These are phyloP conservation scores for Ogataea hybrid DNA, from an alignment of 1,139 yeast genomes.

Conservation along the genomic window DNA sequence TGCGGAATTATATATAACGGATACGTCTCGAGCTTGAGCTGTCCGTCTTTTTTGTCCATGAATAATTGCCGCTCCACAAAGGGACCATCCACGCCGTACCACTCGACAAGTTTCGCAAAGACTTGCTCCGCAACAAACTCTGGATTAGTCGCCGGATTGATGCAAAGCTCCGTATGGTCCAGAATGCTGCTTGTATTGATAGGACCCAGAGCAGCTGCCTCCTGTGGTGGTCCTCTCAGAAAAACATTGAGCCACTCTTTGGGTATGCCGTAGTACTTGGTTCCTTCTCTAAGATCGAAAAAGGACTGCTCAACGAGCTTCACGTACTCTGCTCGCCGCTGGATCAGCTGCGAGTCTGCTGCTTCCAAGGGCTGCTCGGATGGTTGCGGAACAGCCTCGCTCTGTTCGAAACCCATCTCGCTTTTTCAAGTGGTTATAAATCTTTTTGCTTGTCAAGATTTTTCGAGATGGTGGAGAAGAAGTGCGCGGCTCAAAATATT, in stretches of 20 bases:
- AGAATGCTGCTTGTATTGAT: conserved; percentile 31
- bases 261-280: conserved; percentile 35
- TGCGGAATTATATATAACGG: conserved; percentile 55
- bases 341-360: conserved; percentile 8
- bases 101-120: conserved; percentile 43
- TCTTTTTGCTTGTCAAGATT: conserved; percentile 6
- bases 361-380: neutral
- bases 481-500: conserved; percentile 12
- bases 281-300: conserved; percentile 17
- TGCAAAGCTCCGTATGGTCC: conserved; percentile 19
- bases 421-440: neutral
- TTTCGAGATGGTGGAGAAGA: conserved; percentile 9
- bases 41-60: conserved; percentile 37
- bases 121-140: conserved; percentile 31
- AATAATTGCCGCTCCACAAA: conserved; percentile 50
- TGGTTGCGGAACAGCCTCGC: neutral
- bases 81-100: conserved; percentile 51
- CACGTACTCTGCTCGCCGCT: conserved; percentile 17
- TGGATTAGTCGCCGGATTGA: conserved; percentile 29
- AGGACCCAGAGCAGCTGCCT: conserved; percentile 31
- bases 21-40: conserved; percentile 47
- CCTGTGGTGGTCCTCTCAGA: conserved; percentile 25
- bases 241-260: conserved; percentile 37
- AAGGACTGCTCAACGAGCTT: conserved; percentile 13
- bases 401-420: conserved; percentile 1